A percentile compares a stretch with the other conserved stretches of the same genome.
Evolutionary conservation across 331 rosid genomes (phyloP).

Genomic region (Erythrophleum ivorense): DNA sequence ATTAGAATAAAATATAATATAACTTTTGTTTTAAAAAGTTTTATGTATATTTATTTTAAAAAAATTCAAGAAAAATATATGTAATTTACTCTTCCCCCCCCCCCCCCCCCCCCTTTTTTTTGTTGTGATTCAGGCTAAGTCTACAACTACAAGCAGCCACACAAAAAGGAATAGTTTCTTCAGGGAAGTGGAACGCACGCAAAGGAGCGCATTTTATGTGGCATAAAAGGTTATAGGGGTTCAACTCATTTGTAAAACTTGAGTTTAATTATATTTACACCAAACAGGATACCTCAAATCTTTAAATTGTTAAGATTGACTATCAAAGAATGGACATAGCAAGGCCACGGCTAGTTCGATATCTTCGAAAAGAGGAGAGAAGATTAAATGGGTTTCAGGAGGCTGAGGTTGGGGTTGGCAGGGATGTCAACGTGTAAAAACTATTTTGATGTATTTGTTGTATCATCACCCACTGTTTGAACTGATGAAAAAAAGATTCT

Average conservation of each 20-base stretch:
- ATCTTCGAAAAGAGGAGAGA: too few species aligned
- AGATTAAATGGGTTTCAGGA: too few species aligned
- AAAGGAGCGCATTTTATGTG: neutral
- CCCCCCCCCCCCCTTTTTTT: too few species aligned
- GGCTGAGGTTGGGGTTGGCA: neutral
- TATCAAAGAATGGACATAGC: neutral
- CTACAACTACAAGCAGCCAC: neutral
- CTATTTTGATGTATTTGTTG: neutral
- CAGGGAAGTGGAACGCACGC: neutral
- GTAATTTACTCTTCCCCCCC: too few species aligned
- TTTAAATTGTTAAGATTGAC: neutral
- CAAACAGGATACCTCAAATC: neutral
- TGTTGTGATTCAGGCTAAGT: neutral
- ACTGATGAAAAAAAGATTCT: constrained; percentile 1
- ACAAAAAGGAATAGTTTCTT: neutral
- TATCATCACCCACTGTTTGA: neutral
- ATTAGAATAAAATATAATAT: too few species aligned
- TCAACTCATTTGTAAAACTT: too few species aligned
- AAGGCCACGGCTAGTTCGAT: neutral
- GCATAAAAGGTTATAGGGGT: neutral
- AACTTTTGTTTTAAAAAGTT: too few species aligned
- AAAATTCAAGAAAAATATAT: too few species aligned
- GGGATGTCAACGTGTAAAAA: neutral
- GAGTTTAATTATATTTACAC: too few species aligned
- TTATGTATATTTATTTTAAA: too few species aligned